Evolutionary conservation across 305 asterid species (phyloP), one percentile per base, ranked within the genome.

Genomic region (Fraxinus baroniana): DNA sequence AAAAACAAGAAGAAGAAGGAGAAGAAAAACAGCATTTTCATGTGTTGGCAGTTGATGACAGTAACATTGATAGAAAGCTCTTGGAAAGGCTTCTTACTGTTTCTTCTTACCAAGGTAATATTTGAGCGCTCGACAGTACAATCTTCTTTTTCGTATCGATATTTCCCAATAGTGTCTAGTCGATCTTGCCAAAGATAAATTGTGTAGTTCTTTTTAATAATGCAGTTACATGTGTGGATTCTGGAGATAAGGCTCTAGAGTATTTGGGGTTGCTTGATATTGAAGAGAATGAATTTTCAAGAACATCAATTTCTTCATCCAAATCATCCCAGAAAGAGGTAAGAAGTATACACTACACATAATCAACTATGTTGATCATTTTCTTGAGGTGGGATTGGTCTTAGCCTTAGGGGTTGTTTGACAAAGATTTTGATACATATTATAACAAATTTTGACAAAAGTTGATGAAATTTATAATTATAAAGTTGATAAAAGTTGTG

Each of bases 171-270:
- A 68, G 0, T 26, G 2, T 68, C 37, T 2, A 28, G 18, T 26
- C 20, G 74, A 64, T 70, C 75, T 28, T 12, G 41, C n/a, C n/a
- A n/a, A n/a, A n/a, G n/a, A n/a, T n/a, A n/a, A n/a, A n/a, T n/a
- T n/a, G n/a, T n/a, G n/a, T n/a, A n/a, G n/a, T n/a, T n/a, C n/a
- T n/a, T n/a, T n/a, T n/a, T 70, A 70, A 76, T 80, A 85, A 32
- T 83, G 89, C 87, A 90, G 94, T 90, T 46, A 90, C 94, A 4
- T 89, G 89, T 84, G 94, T 90, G 88, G 93, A 89, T 13, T 90
- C 93, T 73, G 93, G 93, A 72, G 92, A 89, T 84, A 89, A 90
- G 82, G 93, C 93, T 78, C 76, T 90, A 9, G 91, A 89, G 68
- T 90, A 89, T 83, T 24, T 90, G 80, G 94, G 91, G 7, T 85